phyloP scores from a whole-genome alignment of 805 yeast genomes.

The Candida incommunis region DNA sequence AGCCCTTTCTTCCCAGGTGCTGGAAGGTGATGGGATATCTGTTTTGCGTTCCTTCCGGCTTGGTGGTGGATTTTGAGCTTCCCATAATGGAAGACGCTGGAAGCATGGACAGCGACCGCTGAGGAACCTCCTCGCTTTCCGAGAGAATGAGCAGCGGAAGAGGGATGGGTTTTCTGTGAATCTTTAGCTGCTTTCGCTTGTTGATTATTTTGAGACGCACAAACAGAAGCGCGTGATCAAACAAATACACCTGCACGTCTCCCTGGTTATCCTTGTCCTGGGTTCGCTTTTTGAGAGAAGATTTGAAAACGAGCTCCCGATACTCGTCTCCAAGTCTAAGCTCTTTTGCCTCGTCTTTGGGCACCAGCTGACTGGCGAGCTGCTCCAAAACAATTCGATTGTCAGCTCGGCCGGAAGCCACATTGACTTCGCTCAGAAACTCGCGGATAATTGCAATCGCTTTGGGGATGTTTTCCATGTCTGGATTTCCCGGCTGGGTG shows the following conservation, averaged over 20 bases:
- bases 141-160: conserved; percentile 61
- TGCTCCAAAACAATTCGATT: conserved; percentile 84
- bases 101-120: background rate
- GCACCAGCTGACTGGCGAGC: conserved; percentile 70
- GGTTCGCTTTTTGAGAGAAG: conserved; percentile 57
- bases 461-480: conserved; percentile 48
- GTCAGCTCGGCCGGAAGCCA: conserved; percentile 85
- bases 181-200: conserved; percentile 83
- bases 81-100: conserved; percentile 12
- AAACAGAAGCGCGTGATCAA: conserved; percentile 79
- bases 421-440: conserved; percentile 63
- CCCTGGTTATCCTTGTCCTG: conserved; percentile 62
- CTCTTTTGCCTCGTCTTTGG: conserved; percentile 74
- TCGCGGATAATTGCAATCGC: conserved; percentile 66
- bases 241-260: conserved; percentile 70
- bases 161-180: conserved; percentile 79
- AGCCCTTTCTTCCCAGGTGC: conserved; percentile 36
- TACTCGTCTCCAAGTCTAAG: conserved; percentile 72
- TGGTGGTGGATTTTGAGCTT: conserved; percentile 5
- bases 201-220: conserved; percentile 76
- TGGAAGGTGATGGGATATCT: conserved; percentile 34
- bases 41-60: conserved; percentile 8
- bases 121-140: conserved; percentile 65
- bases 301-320: conserved; percentile 66
- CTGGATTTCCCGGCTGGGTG: conserved; percentile 65